Percentiles rank a stretch among this genome's conserved stretches.
Evolutionary conservation across 176 grass and related monocot genomes (phyloP).

Genomic region (Ensete glaucum): DNA sequence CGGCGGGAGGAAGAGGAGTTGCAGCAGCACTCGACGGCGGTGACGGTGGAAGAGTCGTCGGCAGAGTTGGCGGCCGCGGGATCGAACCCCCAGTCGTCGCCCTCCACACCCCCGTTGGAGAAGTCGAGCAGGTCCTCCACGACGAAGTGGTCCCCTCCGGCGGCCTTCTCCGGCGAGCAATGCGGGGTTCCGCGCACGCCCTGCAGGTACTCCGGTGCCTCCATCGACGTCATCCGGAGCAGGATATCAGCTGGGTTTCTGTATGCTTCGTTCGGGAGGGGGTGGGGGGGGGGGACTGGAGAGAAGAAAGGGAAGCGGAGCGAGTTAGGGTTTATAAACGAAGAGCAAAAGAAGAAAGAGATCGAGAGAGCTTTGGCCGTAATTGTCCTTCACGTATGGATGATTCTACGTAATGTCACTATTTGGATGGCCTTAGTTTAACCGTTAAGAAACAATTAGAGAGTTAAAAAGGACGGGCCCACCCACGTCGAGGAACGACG

Average conservation of each 20-base stretch:
- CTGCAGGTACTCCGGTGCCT: conserved; percentile 27
- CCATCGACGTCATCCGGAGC: background rate
- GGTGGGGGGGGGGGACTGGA: background rate
- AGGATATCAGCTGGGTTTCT: background rate
- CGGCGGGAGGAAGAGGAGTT: conserved; percentile 45
- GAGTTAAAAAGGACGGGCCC: no score
- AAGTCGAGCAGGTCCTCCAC: conserved; percentile 81
- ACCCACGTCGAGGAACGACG: background rate
- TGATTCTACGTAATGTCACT: no score
- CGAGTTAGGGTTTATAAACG: background rate
- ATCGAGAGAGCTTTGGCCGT: no score
- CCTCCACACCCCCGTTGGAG: conserved; percentile 51
- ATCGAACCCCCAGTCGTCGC: background rate
- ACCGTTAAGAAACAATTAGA: no score
- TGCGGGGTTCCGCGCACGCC: conserved; percentile 18
- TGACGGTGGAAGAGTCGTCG: conserved; percentile 64
- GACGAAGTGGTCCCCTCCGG: conserved; percentile 38
- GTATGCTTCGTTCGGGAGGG: background rate
- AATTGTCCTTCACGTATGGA: no score
- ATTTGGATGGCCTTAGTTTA: no score
- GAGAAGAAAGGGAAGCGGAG: background rate
- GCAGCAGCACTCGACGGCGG: conserved; percentile 63
- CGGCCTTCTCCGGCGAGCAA: conserved; percentile 39
- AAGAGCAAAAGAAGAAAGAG: background rate
- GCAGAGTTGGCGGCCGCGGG: conserved; percentile 27